Conservation (phyloP, 495 filamentous ascomycete genomes). For the Mytilinidion resinicola region DNA sequence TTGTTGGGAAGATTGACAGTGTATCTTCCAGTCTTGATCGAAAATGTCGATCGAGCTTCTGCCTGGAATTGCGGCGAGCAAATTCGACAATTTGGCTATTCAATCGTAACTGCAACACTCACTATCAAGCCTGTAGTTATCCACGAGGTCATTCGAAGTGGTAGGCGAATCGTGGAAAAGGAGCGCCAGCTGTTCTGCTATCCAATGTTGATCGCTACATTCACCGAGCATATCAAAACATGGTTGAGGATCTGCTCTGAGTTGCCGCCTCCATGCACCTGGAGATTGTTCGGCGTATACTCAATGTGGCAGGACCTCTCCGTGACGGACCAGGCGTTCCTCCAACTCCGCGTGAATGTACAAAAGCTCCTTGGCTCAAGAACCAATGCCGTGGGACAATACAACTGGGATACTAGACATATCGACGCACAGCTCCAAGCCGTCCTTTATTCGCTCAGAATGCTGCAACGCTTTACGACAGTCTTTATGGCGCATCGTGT, state of each 20-base stretch:
- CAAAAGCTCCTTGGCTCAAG: neutral
- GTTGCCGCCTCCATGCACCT: neutral
- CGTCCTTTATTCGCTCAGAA: constrained; percentile 19
- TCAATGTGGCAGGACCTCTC: neutral
- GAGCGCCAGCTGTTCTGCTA: neutral
- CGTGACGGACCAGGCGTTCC: neutral
- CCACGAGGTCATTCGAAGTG: constrained; percentile 12
- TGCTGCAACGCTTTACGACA: constrained; percentile 13
- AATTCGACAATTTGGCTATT: constrained; percentile 19
- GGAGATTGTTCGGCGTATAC: neutral
- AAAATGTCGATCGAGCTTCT: constrained; percentile 14
- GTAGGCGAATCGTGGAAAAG: constrained; percentile 3
- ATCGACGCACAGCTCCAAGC: constrained; percentile 19
- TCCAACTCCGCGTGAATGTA: neutral
- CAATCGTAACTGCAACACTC: constrained; percentile 7
- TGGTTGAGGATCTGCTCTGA: neutral
- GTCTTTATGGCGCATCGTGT: constrained; percentile 10
- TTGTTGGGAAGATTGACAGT: neutral
- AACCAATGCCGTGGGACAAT: too few relatives aligned
- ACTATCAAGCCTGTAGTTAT: neutral
- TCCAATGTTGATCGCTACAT: neutral
- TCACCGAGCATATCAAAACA: neutral
- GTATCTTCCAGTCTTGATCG: constrained; percentile 22
- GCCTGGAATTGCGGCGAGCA: constrained; percentile 15
- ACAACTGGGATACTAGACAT: constrained; percentile 18